phyloP scores from a whole-genome alignment of 202 grass and related monocot species.

The Sporobolus alterniflorus region DNA sequence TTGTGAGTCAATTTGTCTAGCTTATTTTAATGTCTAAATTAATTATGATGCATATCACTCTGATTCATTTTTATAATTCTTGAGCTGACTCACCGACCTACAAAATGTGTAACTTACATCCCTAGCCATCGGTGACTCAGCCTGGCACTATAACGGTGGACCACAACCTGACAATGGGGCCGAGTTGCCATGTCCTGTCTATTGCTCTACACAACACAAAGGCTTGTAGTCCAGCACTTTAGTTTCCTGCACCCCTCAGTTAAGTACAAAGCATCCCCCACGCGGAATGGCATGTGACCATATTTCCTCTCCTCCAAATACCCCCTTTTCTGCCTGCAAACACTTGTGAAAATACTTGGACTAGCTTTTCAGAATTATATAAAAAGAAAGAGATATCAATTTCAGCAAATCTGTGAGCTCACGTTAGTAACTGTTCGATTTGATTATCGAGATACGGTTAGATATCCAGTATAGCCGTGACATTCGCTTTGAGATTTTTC shows the following conservation, averaged over 20 bases:
- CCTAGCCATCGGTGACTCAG: too few species aligned
- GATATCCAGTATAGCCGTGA: background rate
- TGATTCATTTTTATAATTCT: too few species aligned
- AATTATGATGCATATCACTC: too few species aligned
- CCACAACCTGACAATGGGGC: background rate
- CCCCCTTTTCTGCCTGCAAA: background rate
- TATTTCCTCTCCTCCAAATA: background rate
- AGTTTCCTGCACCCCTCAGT: background rate
- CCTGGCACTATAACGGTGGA: too few species aligned
- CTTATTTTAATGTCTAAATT: too few species aligned
- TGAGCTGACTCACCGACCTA: too few species aligned
- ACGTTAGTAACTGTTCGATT: background rate
- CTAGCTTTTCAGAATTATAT: background rate
- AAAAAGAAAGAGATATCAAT: background rate
- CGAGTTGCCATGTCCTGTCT: background rate
- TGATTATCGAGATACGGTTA: background rate
- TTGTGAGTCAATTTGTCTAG: too few species aligned
- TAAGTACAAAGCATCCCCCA: slow-evolving; percentile 4
- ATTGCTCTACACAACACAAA: background rate
- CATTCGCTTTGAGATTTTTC: background rate
- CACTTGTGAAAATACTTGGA: background rate
- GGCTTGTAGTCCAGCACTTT: background rate
- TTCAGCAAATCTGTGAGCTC: background rate
- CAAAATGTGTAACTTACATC: too few species aligned
- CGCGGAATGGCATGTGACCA: slow-evolving; percentile 20